phyloP scores from a whole-genome alignment of 192 early-diverging fungal species.

The Dimargaris cristalligena region DNA sequence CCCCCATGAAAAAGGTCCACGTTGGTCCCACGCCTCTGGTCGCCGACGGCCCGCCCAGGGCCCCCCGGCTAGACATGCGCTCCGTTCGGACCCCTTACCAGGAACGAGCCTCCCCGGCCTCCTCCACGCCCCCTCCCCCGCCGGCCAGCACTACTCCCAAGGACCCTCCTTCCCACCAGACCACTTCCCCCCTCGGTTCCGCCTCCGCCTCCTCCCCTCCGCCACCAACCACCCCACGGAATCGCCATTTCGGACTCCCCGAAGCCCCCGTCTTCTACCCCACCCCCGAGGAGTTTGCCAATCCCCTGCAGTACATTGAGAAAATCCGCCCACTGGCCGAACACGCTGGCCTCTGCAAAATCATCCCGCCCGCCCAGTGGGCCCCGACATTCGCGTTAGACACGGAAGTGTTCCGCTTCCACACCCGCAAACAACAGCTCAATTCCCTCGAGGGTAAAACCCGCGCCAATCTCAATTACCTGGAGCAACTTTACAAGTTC shows the following conservation, averaged over 20 bases:
- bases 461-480: conserved; percentile 70
- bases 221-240: not conserved
- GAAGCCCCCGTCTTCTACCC: conserved; percentile 70
- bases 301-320: conserved; percentile 75
- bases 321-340: conserved; percentile 61
- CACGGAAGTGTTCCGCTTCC: conserved; percentile 76
- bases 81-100: conserved; percentile 4
- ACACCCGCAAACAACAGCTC: conserved; percentile 74
- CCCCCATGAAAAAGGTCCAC: not conserved
- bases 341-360: conserved; percentile 74
- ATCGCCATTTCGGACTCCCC: conserved; percentile 50
- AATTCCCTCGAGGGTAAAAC: conserved; percentile 85
- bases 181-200: too few species aligned
- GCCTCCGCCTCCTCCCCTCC: too few species aligned
- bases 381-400: conserved; percentile 74
- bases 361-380: conserved; percentile 80
- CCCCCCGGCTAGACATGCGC: conserved; percentile 1
- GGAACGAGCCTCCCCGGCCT: not conserved
- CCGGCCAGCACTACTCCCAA: not conserved
- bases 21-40: not conserved
- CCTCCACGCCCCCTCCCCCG: not conserved
- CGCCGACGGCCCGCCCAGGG: not conserved
- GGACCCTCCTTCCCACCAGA: not conserved
- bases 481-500: conserved; percentile 81
- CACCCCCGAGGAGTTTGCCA: conserved; percentile 57